A percentile compares a stretch with the other conserved stretches of the same genome.
These are phyloP conservation scores for Amniculicola lignicola DNA, from an alignment of 495 filamentous ascomycete genomes.

Conservation along the genomic window DNA sequence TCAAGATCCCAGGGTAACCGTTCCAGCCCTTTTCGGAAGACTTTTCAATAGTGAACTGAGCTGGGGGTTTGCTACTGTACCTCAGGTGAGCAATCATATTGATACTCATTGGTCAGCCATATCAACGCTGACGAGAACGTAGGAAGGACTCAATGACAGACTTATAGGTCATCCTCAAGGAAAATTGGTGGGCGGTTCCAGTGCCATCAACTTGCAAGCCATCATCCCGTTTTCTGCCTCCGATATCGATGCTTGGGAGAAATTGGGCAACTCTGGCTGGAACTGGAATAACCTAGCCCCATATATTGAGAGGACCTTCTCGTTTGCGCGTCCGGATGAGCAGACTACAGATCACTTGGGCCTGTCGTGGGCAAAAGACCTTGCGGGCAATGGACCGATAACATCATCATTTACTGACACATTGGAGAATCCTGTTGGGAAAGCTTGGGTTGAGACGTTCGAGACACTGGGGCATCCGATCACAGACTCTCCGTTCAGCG, in stretches of 20 bases:
- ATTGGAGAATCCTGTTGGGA: neutral
- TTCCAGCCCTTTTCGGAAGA: neutral
- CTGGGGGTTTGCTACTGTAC: neutral
- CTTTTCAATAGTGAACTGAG: neutral
- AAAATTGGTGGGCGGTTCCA: constrained; percentile 12
- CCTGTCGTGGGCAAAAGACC: constrained; percentile 9
- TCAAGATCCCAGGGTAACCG: neutral
- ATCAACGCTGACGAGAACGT: neutral
- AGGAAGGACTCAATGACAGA: neutral
- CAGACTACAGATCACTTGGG: neutral
- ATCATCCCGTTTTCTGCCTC: neutral
- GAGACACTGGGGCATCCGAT: neutral
- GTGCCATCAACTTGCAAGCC: constrained; percentile 3
- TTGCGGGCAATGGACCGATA: constrained; percentile 34
- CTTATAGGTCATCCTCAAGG: neutral
- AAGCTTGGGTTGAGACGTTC: constrained; percentile 11
- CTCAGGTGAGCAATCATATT: constrained; percentile 2
- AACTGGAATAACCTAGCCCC: constrained; percentile 31
- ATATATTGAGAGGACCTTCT: constrained; percentile 17
- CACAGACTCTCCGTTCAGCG: neutral
- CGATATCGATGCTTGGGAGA: constrained; percentile 24
- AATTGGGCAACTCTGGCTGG: constrained; percentile 32
- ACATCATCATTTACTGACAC: neutral
- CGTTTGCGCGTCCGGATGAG: neutral
- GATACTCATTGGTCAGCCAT: neutral